These are phyloP conservation scores for Aspergillus niger DNA, from an alignment of 2,329 filamentous ascomycete species.

Conservation along the genomic window DNA sequence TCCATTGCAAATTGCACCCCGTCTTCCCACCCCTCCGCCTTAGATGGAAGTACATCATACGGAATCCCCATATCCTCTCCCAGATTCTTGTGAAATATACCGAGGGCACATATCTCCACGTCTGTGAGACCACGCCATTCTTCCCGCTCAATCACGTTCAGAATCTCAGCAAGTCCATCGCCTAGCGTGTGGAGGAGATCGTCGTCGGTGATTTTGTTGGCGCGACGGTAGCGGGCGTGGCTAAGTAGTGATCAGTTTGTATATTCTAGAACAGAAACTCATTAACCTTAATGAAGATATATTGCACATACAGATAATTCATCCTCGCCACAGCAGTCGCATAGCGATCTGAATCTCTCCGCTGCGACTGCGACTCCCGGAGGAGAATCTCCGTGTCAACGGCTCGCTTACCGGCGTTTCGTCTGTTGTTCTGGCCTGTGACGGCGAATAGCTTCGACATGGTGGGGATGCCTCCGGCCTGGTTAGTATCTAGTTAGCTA, in stretches of 20 bases:
- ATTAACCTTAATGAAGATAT: background rate
- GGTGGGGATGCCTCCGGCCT: constrained; percentile 53
- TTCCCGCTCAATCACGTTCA: constrained; percentile 59
- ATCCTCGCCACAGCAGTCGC: constrained; percentile 56
- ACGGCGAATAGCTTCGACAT: constrained; percentile 50
- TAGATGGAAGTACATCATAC: constrained; percentile 27
- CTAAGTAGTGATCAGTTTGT: background rate
- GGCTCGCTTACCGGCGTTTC: constrained; percentile 50
- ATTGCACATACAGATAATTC: constrained; percentile 53
- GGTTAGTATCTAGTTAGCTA: background rate
- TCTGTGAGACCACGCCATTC: constrained; percentile 68
- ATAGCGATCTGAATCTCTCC: constrained; percentile 41
- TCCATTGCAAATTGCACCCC: constrained; percentile 13
- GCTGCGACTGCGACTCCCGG: constrained; percentile 42
- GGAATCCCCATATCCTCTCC: constrained; percentile 68
- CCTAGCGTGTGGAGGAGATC: constrained; percentile 63
- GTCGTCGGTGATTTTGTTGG: constrained; percentile 57
- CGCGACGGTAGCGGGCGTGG: constrained; percentile 54
- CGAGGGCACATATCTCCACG: constrained; percentile 64
- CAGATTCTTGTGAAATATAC: constrained; percentile 63
- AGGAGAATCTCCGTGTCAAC: constrained; percentile 52
- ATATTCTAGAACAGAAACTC: too few species aligned
- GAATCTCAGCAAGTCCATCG: constrained; percentile 63
- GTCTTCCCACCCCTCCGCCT: constrained; percentile 9
- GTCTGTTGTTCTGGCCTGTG: constrained; percentile 48